phyloP scores from a whole-genome alignment of 345 rosid genomes.

The Populus deltoides region DNA sequence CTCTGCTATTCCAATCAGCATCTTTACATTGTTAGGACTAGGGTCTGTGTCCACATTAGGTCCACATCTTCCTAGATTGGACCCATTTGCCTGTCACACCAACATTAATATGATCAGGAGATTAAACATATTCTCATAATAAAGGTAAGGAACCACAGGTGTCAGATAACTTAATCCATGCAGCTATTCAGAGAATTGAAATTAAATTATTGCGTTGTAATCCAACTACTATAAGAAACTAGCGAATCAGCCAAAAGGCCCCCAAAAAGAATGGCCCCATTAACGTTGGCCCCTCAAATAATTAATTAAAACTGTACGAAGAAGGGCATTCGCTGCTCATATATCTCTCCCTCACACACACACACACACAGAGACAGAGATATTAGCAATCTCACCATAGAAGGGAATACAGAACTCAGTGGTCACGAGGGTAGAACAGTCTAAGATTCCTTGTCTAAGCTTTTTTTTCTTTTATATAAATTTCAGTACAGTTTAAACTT shows the following conservation, averaged over 20 bases:
- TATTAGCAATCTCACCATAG: no score
- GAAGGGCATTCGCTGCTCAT: not conserved
- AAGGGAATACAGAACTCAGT: no score
- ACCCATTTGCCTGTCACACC: slow-evolving; percentile 69
- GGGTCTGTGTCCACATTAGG: slow-evolving; percentile 71
- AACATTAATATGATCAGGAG: slow-evolving; percentile 1
- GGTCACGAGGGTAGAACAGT: no score
- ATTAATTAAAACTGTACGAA: not conserved
- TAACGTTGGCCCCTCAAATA: not conserved
- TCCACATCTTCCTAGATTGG: slow-evolving; percentile 59
- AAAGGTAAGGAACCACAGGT: not conserved
- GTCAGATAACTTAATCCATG: not conserved
- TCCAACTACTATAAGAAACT: not conserved
- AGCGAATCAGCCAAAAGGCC: no score
- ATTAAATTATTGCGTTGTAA: not conserved
- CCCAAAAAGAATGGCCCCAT: not conserved
- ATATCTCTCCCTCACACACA: no score
- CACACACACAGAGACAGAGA: no score
- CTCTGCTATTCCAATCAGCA: slow-evolving; percentile 68
- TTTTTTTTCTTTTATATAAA: no score
- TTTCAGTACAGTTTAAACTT: no score
- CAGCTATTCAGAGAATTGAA: not conserved
- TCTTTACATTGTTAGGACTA: slow-evolving; percentile 62
- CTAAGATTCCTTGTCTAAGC: no score
- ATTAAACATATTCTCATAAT: not conserved